Evolutionary conservation across 148 eudicot species (phyloP).

Genomic region (Tetragonia tetragonoides): DNA sequence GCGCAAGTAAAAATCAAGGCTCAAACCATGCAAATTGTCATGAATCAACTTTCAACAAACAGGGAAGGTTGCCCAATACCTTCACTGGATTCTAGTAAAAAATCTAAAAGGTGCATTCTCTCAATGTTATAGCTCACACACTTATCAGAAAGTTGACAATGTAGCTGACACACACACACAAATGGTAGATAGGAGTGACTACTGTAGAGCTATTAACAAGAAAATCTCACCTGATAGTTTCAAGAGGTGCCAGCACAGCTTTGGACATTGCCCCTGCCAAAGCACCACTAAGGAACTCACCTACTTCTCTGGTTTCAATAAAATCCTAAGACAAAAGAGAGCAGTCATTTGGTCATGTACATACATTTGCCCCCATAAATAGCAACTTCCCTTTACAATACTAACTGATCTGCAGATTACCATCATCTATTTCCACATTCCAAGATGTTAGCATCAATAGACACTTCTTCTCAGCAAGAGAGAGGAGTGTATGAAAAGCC

Average conservation of each 20-base stretch:
- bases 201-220: not conserved
- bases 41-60: no score
- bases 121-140: not conserved
- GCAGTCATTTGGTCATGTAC: constrained; percentile 1
- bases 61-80: not conserved
- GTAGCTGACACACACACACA: not conserved
- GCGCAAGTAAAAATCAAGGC: not conserved
- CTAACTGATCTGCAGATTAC: constrained; percentile 5
- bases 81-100: not conserved
- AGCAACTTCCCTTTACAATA: not conserved
- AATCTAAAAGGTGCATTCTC: no score
- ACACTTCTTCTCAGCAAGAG: not conserved
- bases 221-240: constrained; percentile 75
- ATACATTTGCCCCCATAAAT: not conserved
- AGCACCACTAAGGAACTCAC: constrained; percentile 96
- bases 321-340: constrained; percentile 42
- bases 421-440: not conserved
- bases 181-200: not conserved
- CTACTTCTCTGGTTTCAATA: constrained; percentile 62
- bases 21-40: not conserved
- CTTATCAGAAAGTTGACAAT: not conserved
- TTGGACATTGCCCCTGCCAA: constrained; percentile 98
- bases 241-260: constrained; percentile 96
- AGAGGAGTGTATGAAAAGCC: not conserved
- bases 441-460: not conserved